phyloP scores from a whole-genome alignment of 768 basidiomycete species.

The Pholiota conissans region DNA sequence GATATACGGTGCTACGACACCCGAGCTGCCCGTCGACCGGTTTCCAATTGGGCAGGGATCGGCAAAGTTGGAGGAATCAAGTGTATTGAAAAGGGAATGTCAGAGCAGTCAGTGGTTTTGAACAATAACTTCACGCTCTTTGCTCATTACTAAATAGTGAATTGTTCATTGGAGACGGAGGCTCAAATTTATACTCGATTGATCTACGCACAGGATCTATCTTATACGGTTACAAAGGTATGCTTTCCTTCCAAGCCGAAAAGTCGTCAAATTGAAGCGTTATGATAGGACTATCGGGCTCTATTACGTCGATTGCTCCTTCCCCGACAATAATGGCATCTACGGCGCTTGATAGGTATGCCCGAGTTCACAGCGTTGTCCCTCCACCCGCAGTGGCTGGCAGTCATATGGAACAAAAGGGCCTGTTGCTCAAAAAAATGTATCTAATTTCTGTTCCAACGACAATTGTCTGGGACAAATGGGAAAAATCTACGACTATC shows the following conservation, averaged over 20 bases:
- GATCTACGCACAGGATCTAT: slow-evolving; percentile 70
- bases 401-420: slow-evolving; percentile 55
- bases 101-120: slow-evolving; percentile 56
- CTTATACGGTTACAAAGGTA: slow-evolving; percentile 69
- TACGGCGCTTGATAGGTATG: slow-evolving; percentile 65
- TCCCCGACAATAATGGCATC: slow-evolving; percentile 58
- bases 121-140: neutral
- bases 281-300: slow-evolving; percentile 63
- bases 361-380: slow-evolving; percentile 65
- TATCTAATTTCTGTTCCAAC: slow-evolving; percentile 67
- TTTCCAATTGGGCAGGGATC: slow-evolving; percentile 63
- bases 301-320: slow-evolving; percentile 63
- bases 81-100: slow-evolving; percentile 53
- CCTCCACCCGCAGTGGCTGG: slow-evolving; percentile 48
- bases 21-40: slow-evolving; percentile 64
- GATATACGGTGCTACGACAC: slow-evolving; percentile 79
- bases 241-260: neutral
- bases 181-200: slow-evolving; percentile 60
- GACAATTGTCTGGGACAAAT: slow-evolving; percentile 61
- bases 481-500: slow-evolving; percentile 3
- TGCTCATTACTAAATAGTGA: slow-evolving; percentile 44
- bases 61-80: slow-evolving; percentile 64
- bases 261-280: neutral
- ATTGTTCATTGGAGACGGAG: slow-evolving; percentile 66
- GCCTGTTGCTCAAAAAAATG: slow-evolving; percentile 60